Evolutionary conservation across 1,139 yeast genomes (phyloP).

Genomic region (Pichia sorboxylosa): DNA sequence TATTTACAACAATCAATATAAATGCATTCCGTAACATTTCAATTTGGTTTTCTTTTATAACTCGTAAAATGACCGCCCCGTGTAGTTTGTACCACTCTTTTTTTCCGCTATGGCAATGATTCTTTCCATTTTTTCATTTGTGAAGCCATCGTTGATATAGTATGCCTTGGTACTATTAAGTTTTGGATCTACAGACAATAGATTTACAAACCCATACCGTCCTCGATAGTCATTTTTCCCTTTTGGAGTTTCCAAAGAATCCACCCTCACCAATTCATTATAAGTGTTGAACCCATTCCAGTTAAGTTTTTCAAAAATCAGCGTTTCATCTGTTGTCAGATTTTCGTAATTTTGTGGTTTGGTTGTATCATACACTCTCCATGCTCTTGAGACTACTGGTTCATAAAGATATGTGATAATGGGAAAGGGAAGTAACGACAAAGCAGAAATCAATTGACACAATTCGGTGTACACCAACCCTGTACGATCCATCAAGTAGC

Average conservation of each 20-base stretch:
- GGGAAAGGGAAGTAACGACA: slow-evolving; percentile 38
- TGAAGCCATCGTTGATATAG: slow-evolving; percentile 62
- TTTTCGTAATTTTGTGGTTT: slow-evolving; percentile 58
- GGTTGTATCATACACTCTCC: slow-evolving; percentile 51
- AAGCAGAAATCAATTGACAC: slow-evolving; percentile 32
- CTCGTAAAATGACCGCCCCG: slow-evolving; percentile 40
- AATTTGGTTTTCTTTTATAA: too few relatives aligned
- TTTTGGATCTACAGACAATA: slow-evolving; percentile 37
- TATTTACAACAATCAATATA: neutral
- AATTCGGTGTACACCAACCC: slow-evolving; percentile 44
- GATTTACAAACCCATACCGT: slow-evolving; percentile 46
- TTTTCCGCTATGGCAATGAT: slow-evolving; percentile 70
- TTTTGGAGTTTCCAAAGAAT: slow-evolving; percentile 30
- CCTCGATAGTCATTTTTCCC: slow-evolving; percentile 21
- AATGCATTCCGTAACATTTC: neutral
- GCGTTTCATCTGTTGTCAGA: slow-evolving; percentile 46
- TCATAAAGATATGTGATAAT: slow-evolving; percentile 44
- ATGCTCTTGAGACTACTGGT: slow-evolving; percentile 63
- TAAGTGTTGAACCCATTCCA: slow-evolving; percentile 56
- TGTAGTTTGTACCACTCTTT: slow-evolving; percentile 46
- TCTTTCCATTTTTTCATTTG: slow-evolving; percentile 76
- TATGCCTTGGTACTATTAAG: slow-evolving; percentile 30
- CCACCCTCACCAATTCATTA: slow-evolving; percentile 46
- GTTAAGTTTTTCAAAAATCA: slow-evolving; percentile 59
- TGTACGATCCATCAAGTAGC: slow-evolving; percentile 45